Percentiles rank a stretch among this genome's conserved stretches.
Evolutionary conservation across 1,284 basidiomycete genomes (phyloP).

Genomic region (Cystobasidium pallidum): DNA sequence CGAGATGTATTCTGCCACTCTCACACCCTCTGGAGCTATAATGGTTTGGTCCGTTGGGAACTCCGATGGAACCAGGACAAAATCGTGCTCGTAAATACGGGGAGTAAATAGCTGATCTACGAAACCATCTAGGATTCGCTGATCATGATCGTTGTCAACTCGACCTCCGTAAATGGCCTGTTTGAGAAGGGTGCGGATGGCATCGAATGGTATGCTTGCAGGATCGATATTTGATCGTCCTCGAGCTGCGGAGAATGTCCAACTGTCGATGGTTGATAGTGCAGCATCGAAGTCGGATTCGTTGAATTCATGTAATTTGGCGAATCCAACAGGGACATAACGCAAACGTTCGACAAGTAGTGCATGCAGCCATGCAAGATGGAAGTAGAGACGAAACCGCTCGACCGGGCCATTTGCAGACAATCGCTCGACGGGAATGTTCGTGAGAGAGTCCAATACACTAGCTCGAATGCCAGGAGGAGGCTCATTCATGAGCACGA

Average conservation of each 20-base stretch:
- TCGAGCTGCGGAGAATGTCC: constrained; percentile 77
- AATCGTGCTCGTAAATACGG: constrained; percentile 85
- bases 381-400: constrained; percentile 79
- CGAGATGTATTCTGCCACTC: constrained; percentile 80
- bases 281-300: constrained; percentile 96
- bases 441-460: constrained; percentile 82
- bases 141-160: constrained; percentile 90
- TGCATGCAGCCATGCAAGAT: constrained; percentile 98
- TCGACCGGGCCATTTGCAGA: constrained; percentile 78
- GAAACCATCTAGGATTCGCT: constrained; percentile 84
- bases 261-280: constrained; percentile 84
- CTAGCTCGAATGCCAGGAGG: constrained; percentile 94
- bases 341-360: constrained; percentile 92
- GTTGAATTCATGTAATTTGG: constrained; percentile 94
- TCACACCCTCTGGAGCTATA: constrained; percentile 82
- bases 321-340: constrained; percentile 93
- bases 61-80: constrained; percentile 73
- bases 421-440: constrained; percentile 70
- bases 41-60: constrained; percentile 61
- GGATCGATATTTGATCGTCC: constrained; percentile 89
- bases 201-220: constrained; percentile 86
- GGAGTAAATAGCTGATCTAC: constrained; percentile 86
- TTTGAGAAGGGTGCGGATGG: constrained; percentile 84
- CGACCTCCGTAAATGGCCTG: constrained; percentile 86
- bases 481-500: constrained; percentile 96